Evolutionary conservation across 1,284 basidiomycete species (phyloP).

Genomic region (Ganoderma lingzhi): DNA sequence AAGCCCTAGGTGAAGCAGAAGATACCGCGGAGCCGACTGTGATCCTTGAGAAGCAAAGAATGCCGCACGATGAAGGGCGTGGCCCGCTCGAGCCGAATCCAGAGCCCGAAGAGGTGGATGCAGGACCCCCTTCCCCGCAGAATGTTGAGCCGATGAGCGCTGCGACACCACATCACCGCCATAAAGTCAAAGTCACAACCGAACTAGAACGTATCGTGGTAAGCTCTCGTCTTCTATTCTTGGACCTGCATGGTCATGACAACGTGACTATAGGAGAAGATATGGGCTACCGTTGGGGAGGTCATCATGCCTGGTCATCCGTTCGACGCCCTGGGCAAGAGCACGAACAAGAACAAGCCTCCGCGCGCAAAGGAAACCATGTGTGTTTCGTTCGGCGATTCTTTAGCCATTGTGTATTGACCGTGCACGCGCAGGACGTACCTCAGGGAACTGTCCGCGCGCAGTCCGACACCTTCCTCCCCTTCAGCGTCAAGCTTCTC

Average conservation of each 20-base stretch:
- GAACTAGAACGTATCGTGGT: slow-evolving; percentile 71
- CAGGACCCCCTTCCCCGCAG: slow-evolving; percentile 20
- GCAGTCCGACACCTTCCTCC: slow-evolving; percentile 45
- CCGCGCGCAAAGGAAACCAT: slow-evolving; percentile 70
- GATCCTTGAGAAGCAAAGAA: slow-evolving; percentile 10
- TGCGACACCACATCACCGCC: slow-evolving; percentile 31
- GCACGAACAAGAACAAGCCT: slow-evolving; percentile 40
- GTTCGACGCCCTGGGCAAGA: slow-evolving; percentile 44
- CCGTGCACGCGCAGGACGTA: slow-evolving; percentile 51
- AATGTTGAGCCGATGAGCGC: slow-evolving; percentile 17
- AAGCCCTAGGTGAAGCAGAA: slow-evolving; percentile 21
- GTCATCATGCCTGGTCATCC: slow-evolving; percentile 64
- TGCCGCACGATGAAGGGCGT: slow-evolving; percentile 11
- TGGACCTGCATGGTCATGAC: neutral
- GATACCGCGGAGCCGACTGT: slow-evolving; percentile 29
- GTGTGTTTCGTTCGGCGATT: slow-evolving; percentile 48
- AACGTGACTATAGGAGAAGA: slow-evolving; percentile 56
- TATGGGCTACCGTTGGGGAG: slow-evolving; percentile 73
- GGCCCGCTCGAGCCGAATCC: slow-evolving; percentile 14
- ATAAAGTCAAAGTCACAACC: slow-evolving; percentile 53
- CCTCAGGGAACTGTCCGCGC: slow-evolving; percentile 53
- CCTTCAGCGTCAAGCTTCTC: slow-evolving; percentile 57
- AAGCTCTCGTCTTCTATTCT: slow-evolving; percentile 36
- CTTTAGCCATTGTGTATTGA: neutral
- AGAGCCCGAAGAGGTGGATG: slow-evolving; percentile 17